A percentile compares a stretch with the other conserved stretches of the same genome.
phyloP scores from a whole-genome alignment of 2,329 filamentous ascomycete genomes.

The Exophiala sp. region DNA sequence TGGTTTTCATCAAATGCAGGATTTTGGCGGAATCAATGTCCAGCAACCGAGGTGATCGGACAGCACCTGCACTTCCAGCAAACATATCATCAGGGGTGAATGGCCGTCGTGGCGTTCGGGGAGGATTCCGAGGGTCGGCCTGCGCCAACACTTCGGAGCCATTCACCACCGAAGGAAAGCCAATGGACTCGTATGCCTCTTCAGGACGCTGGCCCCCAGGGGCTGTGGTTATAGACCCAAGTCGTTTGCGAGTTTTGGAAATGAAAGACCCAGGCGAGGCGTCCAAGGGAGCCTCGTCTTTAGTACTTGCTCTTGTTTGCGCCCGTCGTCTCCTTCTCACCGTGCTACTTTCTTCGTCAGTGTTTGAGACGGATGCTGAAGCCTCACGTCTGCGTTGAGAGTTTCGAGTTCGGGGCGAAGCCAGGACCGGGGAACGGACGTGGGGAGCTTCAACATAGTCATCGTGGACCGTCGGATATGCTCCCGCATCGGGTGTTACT shows the following conservation, averaged over 20 bases:
- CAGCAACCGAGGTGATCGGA: conserved; percentile 35
- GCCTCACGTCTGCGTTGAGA: conserved; percentile 21
- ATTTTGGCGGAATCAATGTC: conserved; percentile 45
- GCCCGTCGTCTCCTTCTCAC: conserved; percentile 26
- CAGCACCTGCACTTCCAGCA: conserved; percentile 20
- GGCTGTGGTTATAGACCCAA: conserved; percentile 29
- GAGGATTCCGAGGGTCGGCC: conserved; percentile 32
- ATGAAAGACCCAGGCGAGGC: conserved; percentile 28
- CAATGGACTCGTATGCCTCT: conserved; percentile 41
- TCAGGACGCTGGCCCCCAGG: conserved; percentile 33
- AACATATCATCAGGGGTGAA: conserved; percentile 25
- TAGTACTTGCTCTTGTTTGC: conserved; percentile 19
- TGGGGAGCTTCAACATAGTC: conserved; percentile 13
- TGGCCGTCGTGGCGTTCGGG: conserved; percentile 22
- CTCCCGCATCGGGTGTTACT: conserved; percentile 41
- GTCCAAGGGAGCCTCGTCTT: conserved; percentile 19
- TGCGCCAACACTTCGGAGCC: conserved; percentile 32
- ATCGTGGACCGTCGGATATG: conserved; percentile 32
- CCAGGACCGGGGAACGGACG: conserved; percentile 18
- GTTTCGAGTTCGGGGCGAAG: conserved; percentile 22
- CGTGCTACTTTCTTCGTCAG: conserved; percentile 35
- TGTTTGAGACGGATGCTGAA: conserved; percentile 26
- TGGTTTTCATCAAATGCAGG: conserved; percentile 48
- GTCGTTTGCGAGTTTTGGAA: conserved; percentile 27
- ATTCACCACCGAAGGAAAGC: conserved; percentile 44